phyloP scores from a whole-genome alignment of 2,329 filamentous ascomycete species.

The Neophaeococcomyces mojaviensis region DNA sequence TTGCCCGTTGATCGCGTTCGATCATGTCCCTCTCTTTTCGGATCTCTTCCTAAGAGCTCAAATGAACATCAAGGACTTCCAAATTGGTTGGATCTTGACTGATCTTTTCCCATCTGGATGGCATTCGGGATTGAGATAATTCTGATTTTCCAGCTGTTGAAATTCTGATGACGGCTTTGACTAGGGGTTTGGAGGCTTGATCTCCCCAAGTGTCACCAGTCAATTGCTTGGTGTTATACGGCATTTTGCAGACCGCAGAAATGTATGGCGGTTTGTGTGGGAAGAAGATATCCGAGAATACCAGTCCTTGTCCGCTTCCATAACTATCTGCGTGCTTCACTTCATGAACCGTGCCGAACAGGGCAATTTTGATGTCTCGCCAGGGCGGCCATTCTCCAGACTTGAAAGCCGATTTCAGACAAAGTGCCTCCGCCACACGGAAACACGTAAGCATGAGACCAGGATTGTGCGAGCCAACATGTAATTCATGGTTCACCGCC shows the following conservation, averaged over 20 bases:
- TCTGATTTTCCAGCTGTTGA: neutral
- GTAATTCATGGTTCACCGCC: neutral
- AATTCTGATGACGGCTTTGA: constrained; percentile 4
- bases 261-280: constrained; percentile 12
- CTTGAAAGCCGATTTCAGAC: neutral
- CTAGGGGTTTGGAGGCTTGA: neutral
- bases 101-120: neutral
- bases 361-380: neutral
- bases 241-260: constrained; percentile 1
- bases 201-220: neutral
- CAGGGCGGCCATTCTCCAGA: neutral
- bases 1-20: neutral
- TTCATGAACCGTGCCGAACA: constrained; percentile 1
- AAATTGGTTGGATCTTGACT: neutral
- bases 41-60: constrained; percentile 7
- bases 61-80: neutral
- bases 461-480: neutral
- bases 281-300: constrained; percentile 15
- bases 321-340: constrained; percentile 1
- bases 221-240: constrained; percentile 2
- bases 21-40: constrained; percentile 4
- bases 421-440: neutral
- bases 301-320: constrained; percentile 2
- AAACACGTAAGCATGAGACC: neutral
- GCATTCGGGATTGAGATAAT: neutral